These are phyloP conservation scores for Haplographium delicatum DNA, from an alignment of 495 filamentous ascomycete genomes.

Conservation along the genomic window DNA sequence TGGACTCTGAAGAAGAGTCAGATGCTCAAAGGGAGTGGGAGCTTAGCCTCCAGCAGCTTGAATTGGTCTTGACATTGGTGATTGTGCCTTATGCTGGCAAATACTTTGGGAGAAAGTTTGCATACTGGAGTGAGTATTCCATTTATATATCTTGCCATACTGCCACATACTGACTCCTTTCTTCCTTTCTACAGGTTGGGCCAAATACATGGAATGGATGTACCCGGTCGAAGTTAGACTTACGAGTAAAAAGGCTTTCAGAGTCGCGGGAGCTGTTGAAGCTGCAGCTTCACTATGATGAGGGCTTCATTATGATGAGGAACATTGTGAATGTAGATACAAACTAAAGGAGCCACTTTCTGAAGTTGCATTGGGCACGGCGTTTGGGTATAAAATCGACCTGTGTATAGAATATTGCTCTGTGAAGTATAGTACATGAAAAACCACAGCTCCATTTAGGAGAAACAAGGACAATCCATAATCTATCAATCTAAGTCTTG, in stretches of 20 bases:
- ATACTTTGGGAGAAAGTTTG: constrained; percentile 86
- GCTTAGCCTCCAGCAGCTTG: constrained; percentile 84
- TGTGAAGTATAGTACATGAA: neutral
- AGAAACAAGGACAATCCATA: too few species aligned
- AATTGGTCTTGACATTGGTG: constrained; percentile 89
- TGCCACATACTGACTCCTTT: constrained; percentile 6
- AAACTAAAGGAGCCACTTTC: neutral
- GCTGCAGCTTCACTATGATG: constrained; percentile 49
- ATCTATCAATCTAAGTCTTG: too few species aligned
- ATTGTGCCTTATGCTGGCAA: constrained; percentile 89
- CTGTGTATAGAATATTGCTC: constrained; percentile 1
- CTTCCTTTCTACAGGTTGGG: constrained; percentile 45
- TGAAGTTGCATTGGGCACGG: constrained; percentile 1
- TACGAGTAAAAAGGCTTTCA: constrained; percentile 52
- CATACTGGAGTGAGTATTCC: constrained; percentile 85
- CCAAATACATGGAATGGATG: constrained; percentile 53
- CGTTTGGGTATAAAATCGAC: neutral
- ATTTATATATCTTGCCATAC: neutral
- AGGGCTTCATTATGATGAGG: neutral
- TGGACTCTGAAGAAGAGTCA: constrained; percentile 37
- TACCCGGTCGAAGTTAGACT: constrained; percentile 47
- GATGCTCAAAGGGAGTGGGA: constrained; percentile 94
- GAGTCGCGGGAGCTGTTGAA: constrained; percentile 60
- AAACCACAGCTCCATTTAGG: constrained; percentile 2
- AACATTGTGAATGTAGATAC: neutral